Percentiles rank a stretch among this genome's conserved stretches.
Evolutionary conservation across 495 filamentous ascomycete genomes (phyloP).

Genomic region (Aspergillus ostianus): DNA sequence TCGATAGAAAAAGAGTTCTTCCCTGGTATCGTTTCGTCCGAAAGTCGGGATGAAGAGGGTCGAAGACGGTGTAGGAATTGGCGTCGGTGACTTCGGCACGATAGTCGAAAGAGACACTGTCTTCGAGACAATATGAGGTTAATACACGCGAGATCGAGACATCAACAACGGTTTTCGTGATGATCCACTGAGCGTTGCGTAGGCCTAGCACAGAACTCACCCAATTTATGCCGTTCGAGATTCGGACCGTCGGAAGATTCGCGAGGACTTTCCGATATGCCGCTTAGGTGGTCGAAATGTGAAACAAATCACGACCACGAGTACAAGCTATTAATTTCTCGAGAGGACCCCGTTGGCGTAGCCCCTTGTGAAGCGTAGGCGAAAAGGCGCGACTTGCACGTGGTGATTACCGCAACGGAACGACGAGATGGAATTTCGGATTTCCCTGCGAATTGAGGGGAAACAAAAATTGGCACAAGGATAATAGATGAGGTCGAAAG

Average conservation of each 20-base stretch:
- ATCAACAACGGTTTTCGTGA: constrained; percentile 1
- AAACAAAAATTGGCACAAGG: background rate
- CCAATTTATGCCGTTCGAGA: constrained; percentile 12
- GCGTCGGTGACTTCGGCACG: background rate
- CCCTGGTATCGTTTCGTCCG: constrained; percentile 1
- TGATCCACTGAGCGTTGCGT: background rate
- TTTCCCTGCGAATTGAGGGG: constrained; percentile 2
- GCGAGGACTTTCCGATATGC: constrained; percentile 11
- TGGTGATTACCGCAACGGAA: constrained; percentile 19
- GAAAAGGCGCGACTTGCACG: constrained; percentile 26
- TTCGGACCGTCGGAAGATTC: constrained; percentile 18
- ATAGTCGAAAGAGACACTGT: background rate
- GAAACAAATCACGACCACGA: constrained; percentile 11
- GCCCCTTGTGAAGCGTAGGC: constrained; percentile 22
- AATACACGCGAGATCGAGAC: constrained; percentile 5
- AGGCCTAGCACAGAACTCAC: constrained; percentile 9
- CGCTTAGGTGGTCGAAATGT: constrained; percentile 6
- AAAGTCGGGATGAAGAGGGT: constrained; percentile 8
- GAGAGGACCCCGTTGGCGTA: constrained; percentile 13
- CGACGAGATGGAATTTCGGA: background rate
- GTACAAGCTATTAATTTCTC: constrained; percentile 5
- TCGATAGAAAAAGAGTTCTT: background rate
- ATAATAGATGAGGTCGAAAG: constrained; percentile 3
- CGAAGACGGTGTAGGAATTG: background rate
- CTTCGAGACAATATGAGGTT: background rate